Percentiles rank a stretch among this genome's conserved stretches.
These are phyloP conservation scores for Penicillium sp. DNA, from an alignment of 2,329 filamentous ascomycete species.

Conservation along the genomic window DNA sequence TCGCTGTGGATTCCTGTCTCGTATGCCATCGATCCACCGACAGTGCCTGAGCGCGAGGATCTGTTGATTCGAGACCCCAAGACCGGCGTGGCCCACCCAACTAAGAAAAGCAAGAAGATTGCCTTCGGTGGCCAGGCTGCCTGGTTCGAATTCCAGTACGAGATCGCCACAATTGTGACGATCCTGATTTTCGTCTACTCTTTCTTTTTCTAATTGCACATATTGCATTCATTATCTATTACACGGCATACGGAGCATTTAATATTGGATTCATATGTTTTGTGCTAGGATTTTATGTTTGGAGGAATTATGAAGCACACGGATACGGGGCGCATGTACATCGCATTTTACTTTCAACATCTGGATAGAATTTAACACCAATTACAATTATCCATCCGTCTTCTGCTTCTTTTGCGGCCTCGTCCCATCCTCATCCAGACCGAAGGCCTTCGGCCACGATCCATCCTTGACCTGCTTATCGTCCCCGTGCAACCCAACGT, in stretches of 20 bases:
- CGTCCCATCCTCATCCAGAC: slow-evolving; percentile 3
- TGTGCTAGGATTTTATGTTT: not conserved
- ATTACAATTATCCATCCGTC: not conserved
- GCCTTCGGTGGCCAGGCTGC: slow-evolving; percentile 59
- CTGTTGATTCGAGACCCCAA: slow-evolving; percentile 59
- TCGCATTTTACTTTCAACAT: not conserved
- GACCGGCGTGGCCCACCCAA: slow-evolving; percentile 54
- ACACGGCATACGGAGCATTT: slow-evolving; percentile 2
- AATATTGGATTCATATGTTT: not conserved
- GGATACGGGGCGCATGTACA: slow-evolving; percentile 4
- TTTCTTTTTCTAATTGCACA: slow-evolving; percentile 35
- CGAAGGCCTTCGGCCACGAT: slow-evolving; percentile 29
- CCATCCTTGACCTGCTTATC: slow-evolving; percentile 62
- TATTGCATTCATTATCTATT: slow-evolving; percentile 13
- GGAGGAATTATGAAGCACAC: slow-evolving; percentile 1
- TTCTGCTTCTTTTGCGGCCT: slow-evolving; percentile 20
- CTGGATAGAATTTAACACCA: not conserved
- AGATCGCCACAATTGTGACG: slow-evolving; percentile 56
- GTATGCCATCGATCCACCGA: slow-evolving; percentile 65
- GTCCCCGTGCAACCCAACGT: slow-evolving; percentile 66
- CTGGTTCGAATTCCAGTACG: slow-evolving; percentile 62
- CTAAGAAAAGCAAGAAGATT: slow-evolving; percentile 57
- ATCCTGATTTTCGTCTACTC: slow-evolving; percentile 53
- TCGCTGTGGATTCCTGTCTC: slow-evolving; percentile 63
- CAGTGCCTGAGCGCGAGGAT: slow-evolving; percentile 61